phyloP scores from a whole-genome alignment of 352 stramenopile genomes.

The Phytophthora lateralis region DNA sequence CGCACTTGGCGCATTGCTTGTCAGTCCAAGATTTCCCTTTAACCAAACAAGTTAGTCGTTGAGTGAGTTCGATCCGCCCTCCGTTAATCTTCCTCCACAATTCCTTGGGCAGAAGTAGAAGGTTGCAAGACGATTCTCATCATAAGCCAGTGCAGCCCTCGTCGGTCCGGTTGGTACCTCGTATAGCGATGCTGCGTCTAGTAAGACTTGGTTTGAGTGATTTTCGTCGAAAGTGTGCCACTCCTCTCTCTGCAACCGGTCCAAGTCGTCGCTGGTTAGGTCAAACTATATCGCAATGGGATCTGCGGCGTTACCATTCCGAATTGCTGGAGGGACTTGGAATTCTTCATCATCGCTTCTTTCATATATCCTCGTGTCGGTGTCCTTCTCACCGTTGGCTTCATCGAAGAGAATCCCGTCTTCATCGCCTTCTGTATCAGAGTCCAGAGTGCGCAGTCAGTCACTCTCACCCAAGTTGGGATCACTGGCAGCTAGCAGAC shows the following conservation, averaged over 20 bases:
- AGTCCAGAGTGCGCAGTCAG: too few species aligned
- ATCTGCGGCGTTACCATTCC: neutral
- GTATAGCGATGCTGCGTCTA: neutral
- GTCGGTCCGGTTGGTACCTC: neutral
- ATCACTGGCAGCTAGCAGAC: too few species aligned
- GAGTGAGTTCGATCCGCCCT: too few species aligned
- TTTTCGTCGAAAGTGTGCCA: neutral
- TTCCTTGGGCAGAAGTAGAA: conserved; percentile 5
- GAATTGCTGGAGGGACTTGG: neutral
- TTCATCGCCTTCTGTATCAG: too few species aligned
- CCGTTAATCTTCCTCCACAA: neutral
- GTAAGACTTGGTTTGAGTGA: neutral
- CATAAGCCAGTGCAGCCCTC: conserved; percentile 1
- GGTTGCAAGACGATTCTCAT: neutral
- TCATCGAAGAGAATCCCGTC: too few species aligned
- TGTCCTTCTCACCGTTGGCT: too few species aligned
- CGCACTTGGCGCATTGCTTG: too few species aligned
- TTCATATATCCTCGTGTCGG: neutral
- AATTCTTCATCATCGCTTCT: neutral
- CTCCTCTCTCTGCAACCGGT: neutral
- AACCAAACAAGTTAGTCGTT: too few species aligned
- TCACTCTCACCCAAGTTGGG: too few species aligned
- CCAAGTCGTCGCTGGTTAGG: neutral
- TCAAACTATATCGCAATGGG: neutral
- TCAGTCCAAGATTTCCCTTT: too few species aligned